Evolutionary conservation across 2,329 filamentous ascomycete genomes (phyloP), one percentile per base, ranked within the genome.

Genomic region (Aspergillus novofumigatus): DNA sequence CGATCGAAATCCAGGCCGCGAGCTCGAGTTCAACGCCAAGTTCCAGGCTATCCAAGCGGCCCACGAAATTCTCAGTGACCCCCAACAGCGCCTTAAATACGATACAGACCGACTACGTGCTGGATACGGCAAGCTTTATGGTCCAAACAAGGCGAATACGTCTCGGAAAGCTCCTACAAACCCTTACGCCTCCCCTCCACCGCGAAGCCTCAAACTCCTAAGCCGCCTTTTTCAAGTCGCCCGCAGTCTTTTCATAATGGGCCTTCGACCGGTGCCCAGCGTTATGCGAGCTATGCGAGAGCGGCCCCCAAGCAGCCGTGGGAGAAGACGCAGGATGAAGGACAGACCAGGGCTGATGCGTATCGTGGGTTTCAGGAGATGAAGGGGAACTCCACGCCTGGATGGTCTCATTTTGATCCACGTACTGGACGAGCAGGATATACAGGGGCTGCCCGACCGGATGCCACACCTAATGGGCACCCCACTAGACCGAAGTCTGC

Each of bases 31-130:
- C 69, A 90, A 90, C 63, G 81, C 88, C 32, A 89, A 90, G 68
- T 96, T 96, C 68, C 90, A 95, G 72, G 84, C 87, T 51, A 95
- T 96, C 51, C 90, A 95, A 73, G 85, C 89, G 4, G 92, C 92
- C 23, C 87, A 95, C 69, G 92, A 96, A 71, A 81, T 96, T 53
- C 78, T 90, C 49, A 81, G 78, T 62, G 86, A 88, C 65, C 75
- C 82, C 1, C 74, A 77, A n/a, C 76, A 80, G 63, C 83, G 85
- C 59, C 69, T 78, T 41, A 84, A 83, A 68, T 88, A 88, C 65
- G 86, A 88, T 68, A 78, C 77, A n/a, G 83, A 86, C 60, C 78
- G 85, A 54, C 74, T 80, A 55, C 83, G 81, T 58, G 77, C 77
- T 53, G 79, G 78, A 14, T 74, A 67, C 64, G 72, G 69, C n/a